Evolutionary conservation across 1,139 yeast species (phyloP).

Genomic region (Blastobotrys ciferrii): DNA sequence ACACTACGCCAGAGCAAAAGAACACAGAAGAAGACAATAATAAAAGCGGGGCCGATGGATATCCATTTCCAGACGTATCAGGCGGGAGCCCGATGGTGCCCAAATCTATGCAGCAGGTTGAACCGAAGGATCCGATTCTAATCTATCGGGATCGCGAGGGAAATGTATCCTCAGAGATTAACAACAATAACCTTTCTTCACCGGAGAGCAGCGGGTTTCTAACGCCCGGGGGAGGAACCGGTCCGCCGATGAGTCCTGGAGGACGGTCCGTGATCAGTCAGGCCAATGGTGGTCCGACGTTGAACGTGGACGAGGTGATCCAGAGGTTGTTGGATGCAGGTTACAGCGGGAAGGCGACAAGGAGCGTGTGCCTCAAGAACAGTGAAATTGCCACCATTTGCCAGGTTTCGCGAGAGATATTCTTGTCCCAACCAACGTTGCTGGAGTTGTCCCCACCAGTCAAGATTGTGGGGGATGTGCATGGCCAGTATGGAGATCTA

Average conservation of each 20-base stretch:
- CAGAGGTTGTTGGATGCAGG: conserved; percentile 93
- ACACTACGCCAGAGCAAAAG: background rate
- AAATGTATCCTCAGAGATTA: conserved; percentile 15
- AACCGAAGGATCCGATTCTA: conserved; percentile 36
- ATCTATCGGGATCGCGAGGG: conserved; percentile 31
- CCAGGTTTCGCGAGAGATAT: conserved; percentile 81
- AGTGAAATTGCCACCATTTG: conserved; percentile 85
- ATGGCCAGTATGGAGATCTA: conserved; percentile 92
- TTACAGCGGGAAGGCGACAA: conserved; percentile 87
- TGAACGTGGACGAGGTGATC: conserved; percentile 73
- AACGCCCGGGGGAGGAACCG: conserved; percentile 10
- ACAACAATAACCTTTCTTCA: conserved; percentile 5
- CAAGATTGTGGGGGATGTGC: conserved; percentile 96
- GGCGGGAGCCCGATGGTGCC: conserved; percentile 26
- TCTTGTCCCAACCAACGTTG: conserved; percentile 82
- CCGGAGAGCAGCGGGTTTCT: conserved; percentile 8
- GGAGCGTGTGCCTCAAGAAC: conserved; percentile 82
- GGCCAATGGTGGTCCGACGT: conserved; percentile 16
- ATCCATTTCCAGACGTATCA: conserved; percentile 26
- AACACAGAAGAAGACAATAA: background rate
- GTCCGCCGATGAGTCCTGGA: conserved; percentile 21
- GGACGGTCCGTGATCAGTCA: conserved; percentile 14
- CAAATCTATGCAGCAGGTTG: conserved; percentile 34
- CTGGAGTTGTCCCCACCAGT: conserved; percentile 93
- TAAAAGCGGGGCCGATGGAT: conserved; percentile 18